Evolutionary conservation across 345 rosid species (phyloP).

Genomic region (Jatropha curcas): DNA sequence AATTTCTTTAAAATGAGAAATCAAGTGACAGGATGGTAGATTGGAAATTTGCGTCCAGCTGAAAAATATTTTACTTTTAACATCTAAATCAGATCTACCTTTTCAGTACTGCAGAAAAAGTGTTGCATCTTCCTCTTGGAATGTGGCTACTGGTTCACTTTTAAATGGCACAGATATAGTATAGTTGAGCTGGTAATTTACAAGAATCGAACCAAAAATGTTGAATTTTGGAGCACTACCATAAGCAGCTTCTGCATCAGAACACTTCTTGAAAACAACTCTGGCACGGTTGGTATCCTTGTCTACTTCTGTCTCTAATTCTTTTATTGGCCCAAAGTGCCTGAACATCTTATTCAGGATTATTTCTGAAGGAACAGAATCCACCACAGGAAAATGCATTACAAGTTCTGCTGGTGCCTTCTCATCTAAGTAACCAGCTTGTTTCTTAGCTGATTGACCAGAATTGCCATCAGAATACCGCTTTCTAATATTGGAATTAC

Average conservation of each 20-base stretch:
- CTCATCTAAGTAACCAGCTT: constrained; percentile 49
- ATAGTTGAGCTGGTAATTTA: constrained; percentile 75
- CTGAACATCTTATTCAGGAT: constrained; percentile 79
- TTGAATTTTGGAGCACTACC: constrained; percentile 74
- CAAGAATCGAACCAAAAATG: constrained; percentile 66
- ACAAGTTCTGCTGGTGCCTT: constrained; percentile 77
- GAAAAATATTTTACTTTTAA: constrained; percentile 32
- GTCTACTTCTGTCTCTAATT: constrained; percentile 75
- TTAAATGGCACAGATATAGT: constrained; percentile 59
- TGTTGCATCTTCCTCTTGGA: constrained; percentile 29
- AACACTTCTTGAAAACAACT: constrained; percentile 71
- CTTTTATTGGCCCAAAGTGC: constrained; percentile 76
- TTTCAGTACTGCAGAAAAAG: constrained; percentile 33
- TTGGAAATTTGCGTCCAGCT: not conserved
- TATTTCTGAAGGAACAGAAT: constrained; percentile 69
- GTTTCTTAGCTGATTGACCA: constrained; percentile 45
- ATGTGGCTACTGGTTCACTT: constrained; percentile 18
- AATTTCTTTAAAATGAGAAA: no score
- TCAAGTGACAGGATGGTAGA: not conserved
- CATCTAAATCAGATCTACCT: constrained; percentile 12
- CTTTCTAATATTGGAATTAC: constrained; percentile 60
- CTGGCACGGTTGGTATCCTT: constrained; percentile 74
- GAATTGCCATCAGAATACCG: constrained; percentile 51
- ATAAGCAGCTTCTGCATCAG: constrained; percentile 81
- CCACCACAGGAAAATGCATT: constrained; percentile 65